A percentile compares a stretch with the other conserved stretches of the same genome.
phyloP scores from a whole-genome alignment of 2,329 filamentous ascomycete genomes.

The Fusarium neocosmosporiellum region DNA sequence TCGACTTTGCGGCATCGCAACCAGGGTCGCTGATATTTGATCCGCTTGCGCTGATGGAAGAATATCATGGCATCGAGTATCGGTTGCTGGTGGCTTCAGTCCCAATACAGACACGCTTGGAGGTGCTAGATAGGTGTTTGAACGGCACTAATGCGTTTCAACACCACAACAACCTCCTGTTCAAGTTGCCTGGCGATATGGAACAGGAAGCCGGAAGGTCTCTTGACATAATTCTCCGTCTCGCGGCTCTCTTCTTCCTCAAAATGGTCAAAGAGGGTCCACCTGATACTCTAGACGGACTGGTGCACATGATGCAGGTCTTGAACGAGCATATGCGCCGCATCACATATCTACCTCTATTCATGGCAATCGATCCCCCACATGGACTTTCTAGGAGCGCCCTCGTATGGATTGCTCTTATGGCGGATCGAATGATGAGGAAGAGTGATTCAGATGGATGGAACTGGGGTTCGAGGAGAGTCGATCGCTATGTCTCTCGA shows the following conservation, averaged over 20 bases:
- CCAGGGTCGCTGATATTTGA: not conserved
- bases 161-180: not conserved
- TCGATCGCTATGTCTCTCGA: not conserved
- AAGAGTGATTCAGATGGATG: not conserved
- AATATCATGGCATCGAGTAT: constrained; percentile 1
- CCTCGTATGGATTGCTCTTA: constrained; percentile 3
- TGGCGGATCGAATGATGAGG: not conserved
- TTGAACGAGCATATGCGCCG: not conserved
- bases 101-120: not conserved
- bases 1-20: not conserved
- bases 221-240: not conserved
- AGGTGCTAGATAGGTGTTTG: not conserved
- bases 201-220: not conserved
- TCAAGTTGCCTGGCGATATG: not conserved
- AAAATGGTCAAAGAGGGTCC: not conserved
- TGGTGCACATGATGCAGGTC: not conserved
- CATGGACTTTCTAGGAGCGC: not conserved
- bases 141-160: fast-evolving
- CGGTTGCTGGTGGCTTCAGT: not conserved
- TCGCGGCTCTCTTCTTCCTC: constrained; percentile 2
- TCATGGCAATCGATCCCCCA: not conserved
- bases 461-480: not conserved
- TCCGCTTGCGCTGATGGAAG: constrained; percentile 2
- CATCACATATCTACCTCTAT: not conserved
- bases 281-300: not conserved